Base-by-base conservation (phyloP, 768 basidiomycete species). In the Amanita polypyramis region DNA sequence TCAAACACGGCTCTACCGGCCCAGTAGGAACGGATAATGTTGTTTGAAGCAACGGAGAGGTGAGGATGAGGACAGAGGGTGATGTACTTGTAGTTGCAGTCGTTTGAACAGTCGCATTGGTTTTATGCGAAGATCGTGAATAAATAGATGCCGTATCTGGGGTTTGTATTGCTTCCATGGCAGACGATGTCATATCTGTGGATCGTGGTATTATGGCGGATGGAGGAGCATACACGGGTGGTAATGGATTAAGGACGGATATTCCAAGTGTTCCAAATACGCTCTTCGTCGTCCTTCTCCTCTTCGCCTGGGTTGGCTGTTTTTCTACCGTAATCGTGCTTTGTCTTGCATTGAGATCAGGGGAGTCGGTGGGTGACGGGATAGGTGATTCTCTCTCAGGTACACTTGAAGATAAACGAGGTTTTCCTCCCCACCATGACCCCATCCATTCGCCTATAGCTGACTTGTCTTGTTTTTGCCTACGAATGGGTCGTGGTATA, bases 391-490 rank as follows among this genome's bases (percentile, higher is more conserved):
- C 56, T 37, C 59, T 54, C 29, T 57, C 57, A 45, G 61, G 58
- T 3, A 52, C 55, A 33, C 55, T 50, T 12, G 54, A 50, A 46
- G 42, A 17, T 29, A 48, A 47, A 21, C 60, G 55, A 54, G 59
- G 33, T 39, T 62, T 75, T 29, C 75, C 70, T 14, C 65, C 69
- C 72, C 84, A 81, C 80, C 77, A 85, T 0, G 75, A 78, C 0
- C 85, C 84, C 72, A 88, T 77, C 86, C 86, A 89, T 41, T 83
- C 80, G 15, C 81, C 78, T 40, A 85, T 68, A 0, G 69, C 64
- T 11, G 77, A 70, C 11, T 76, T 75, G 40, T 85, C 82, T 44
- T 55, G 63, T 11, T 59, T 61, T 15, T 49, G 37, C 51, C 61
- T 64, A 25, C 51, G 50, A 37, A 35, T 56, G 15, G 21, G n/a